Base-by-base conservation (phyloP, 2,329 filamentous ascomycete species). In the Blumeria hordei region DNA sequence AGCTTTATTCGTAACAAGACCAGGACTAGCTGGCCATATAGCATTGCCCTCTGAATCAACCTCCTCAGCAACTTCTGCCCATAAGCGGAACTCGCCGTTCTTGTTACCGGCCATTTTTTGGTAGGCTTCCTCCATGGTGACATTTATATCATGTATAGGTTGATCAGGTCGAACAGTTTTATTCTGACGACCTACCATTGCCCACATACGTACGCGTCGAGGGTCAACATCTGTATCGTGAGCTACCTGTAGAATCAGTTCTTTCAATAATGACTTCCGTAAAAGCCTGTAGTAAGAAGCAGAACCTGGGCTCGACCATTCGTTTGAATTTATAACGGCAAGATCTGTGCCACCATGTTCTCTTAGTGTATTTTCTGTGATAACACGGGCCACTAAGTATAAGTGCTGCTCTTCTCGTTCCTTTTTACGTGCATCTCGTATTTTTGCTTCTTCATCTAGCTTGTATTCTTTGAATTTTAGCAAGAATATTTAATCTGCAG, bases 121-220 rank as follows among this genome's bases (percentile, higher is more conserved):
- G 55, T 77, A 73, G 2, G 79, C 80, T 59, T 95, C 88, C 61
- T 88, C 85, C 12, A 92, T 72, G 0, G 81, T 88, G 66, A 86
- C 83, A 5, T 81, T 75, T 1, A 79, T 70, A 63, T 94, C 88
- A 65, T 78, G 77, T 52, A 98, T 80, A 0, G 88, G 85, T 57
- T 86, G 81, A 65, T 98, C 92, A 0, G 93, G 92, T 16, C 92
- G 80, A 39, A 87, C 83, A 0, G 92, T 98, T 68, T 94, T 95
- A 66, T 98, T 98, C 67, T 98, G 92, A 10, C 92, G 83, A 65
- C 95, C 96, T 1, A 98, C 92, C 88, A 98, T 95, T 55, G 87
- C 79, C 93, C 92, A 98, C 16, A 94, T 76, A 21, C 92, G 79
- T 28, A 96, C 69, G 58, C 78, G 76, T 56, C 79, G 78, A 0